Conservation (phyloP, 2,329 filamentous ascomycete genomes). For the Calonectria leucothoes region DNA sequence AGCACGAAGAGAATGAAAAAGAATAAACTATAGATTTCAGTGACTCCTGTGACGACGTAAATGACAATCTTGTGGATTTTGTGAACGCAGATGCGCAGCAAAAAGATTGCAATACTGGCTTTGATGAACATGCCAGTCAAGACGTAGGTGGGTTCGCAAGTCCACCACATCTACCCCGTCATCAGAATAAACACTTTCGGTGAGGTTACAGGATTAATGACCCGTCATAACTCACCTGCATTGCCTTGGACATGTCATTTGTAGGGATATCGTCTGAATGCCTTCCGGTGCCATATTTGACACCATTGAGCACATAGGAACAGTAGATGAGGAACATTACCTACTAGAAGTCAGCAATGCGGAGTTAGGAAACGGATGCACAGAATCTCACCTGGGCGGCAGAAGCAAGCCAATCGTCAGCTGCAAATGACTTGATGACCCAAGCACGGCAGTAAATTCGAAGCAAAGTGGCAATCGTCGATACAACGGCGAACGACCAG, state of each 20-base stretch:
- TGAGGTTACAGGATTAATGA: too few species aligned
- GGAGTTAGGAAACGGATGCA: neutral
- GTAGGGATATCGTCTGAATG: slow-evolving; percentile 33
- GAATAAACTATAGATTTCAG: slow-evolving; percentile 48
- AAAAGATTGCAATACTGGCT: slow-evolving; percentile 53
- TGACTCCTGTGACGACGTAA: slow-evolving; percentile 42
- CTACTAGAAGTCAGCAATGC: neutral
- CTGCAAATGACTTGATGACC: slow-evolving; percentile 46
- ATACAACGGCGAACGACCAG: slow-evolving; percentile 49
- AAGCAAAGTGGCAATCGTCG: slow-evolving; percentile 44
- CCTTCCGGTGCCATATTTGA: slow-evolving; percentile 42
- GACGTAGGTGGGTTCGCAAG: slow-evolving; percentile 56
- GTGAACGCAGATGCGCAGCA: slow-evolving; percentile 49
- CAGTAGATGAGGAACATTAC: slow-evolving; percentile 41
- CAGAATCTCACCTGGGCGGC: slow-evolving; percentile 42
- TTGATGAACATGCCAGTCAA: slow-evolving; percentile 50
- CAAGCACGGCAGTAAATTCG: slow-evolving; percentile 47
- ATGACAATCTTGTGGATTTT: slow-evolving; percentile 46
- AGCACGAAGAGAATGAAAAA: slow-evolving; percentile 54
- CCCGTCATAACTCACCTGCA: slow-evolving; percentile 40
- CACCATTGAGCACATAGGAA: slow-evolving; percentile 42
- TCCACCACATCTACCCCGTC: slow-evolving; percentile 48
- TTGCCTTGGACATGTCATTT: slow-evolving; percentile 38
- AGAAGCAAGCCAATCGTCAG: slow-evolving; percentile 49
- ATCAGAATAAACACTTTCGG: neutral